Conservation (phyloP, 208 protist species). For the Crithidia thermophila region DNA sequence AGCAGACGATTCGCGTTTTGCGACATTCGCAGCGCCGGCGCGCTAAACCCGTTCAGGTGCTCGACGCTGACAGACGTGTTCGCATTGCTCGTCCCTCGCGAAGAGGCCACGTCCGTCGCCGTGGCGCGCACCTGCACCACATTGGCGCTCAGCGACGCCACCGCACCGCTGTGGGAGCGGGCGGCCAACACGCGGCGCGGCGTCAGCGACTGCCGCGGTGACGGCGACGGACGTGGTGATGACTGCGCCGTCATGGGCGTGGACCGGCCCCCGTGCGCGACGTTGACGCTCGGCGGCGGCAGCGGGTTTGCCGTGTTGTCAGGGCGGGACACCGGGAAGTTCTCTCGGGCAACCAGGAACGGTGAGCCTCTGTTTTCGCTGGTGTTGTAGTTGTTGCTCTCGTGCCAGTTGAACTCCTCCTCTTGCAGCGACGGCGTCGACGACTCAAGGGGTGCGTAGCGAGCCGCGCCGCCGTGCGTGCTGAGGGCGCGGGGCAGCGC, state of each 20-base stretch:
- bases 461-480: neutral
- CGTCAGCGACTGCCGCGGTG: conserved; percentile 11
- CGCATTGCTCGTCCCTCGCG: conserved; percentile 15
- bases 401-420: neutral
- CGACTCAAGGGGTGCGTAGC: conserved; percentile 1
- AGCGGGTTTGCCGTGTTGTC: conserved; percentile 1
- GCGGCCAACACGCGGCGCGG: conserved; percentile 6
- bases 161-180: conserved; percentile 4
- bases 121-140: conserved; percentile 6
- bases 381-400: no score
- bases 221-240: conserved; percentile 5
- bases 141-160: neutral
- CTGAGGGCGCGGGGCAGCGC: conserved; percentile 7
- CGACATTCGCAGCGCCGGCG: neutral
- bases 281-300: neutral
- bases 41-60: conserved; percentile 15
- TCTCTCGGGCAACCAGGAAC: neutral
- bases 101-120: conserved; percentile 9
- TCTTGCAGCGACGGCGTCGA: conserved; percentile 1
- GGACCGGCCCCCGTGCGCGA: neutral
- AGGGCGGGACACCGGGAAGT: neutral
- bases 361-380: conserved; percentile 2
- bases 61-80: conserved; percentile 27
- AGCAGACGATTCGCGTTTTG: conserved; percentile 20
- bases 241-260: conserved; percentile 8